Evolutionary conservation across 352 stramenopile species (phyloP), one percentile per base, ranked within the genome.

Genomic region (Globisporangium megalacanthum): DNA sequence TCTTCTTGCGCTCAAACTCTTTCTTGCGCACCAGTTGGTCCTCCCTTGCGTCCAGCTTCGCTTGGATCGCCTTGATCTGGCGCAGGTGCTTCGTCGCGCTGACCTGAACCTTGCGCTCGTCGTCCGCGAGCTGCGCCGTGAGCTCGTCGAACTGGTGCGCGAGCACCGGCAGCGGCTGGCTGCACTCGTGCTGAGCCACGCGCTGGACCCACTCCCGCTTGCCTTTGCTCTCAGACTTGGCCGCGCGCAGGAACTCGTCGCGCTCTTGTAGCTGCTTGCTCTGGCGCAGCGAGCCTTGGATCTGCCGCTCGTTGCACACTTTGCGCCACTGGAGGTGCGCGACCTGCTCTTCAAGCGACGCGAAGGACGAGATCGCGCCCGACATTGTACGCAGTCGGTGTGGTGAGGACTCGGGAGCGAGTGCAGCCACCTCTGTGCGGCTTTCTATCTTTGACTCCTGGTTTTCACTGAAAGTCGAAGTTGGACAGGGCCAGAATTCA

Each of bases 241-340:
- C 68, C 13, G 67, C 73, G 14, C 73, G 72, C 17, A 85, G 65
- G 42, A 88, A 84, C 33, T 83, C 70, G 47, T 90, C 80, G 17
- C 73, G 67, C 35, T 86, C 74, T 42, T 86, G 72, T 1, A 87
- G 58, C 39, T 90, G 76, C 61, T 88, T 86, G 52, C 66, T 86
- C 3, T 68, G 54, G 0, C 70, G 71, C 42, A 88, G 49, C 1
- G 80, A 81, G 50, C 75, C 71, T 60, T 88, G 76, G 55, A 88
- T 88, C 64, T 91, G 54, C 8, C 72, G 76, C 60, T 88, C 75
- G 45, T 89, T 88, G 64, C 81, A 89, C 33, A 78, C 61, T 58
- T 87, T 88, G 50, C 81, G 70, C 78, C 80, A 91, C 49, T 88
- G 75, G 44, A 89, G 50, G 58, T 91, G 72, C 29, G 76, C 76